These are phyloP conservation scores for Boletellus emodensis DNA, from an alignment of 768 basidiomycete species.

Conservation along the genomic window DNA sequence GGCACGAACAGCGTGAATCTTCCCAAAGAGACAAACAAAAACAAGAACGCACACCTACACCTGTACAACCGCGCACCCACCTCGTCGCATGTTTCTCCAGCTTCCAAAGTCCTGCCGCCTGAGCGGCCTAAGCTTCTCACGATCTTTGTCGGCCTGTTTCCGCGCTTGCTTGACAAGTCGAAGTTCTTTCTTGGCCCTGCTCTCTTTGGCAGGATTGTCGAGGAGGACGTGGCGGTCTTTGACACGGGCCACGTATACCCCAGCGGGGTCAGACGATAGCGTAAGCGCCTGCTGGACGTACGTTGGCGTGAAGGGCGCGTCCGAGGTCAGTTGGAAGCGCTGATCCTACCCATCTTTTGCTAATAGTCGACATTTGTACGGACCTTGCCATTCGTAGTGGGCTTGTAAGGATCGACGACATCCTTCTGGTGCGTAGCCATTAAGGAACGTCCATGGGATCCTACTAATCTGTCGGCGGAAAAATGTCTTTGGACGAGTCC, in stretches of 20 bases:
- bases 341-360: conserved; percentile 21
- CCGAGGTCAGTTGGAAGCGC: conserved; percentile 35
- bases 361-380: neutral
- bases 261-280: conserved; percentile 50
- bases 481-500: too few relatives aligned
- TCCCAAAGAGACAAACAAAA: too few relatives aligned
- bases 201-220: conserved; percentile 63
- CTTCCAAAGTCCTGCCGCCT: conserved; percentile 61
- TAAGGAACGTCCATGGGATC: neutral
- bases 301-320: conserved; percentile 55
- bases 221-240: conserved; percentile 63
- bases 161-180: conserved; percentile 45
- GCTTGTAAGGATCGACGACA: conserved; percentile 25
- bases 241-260: conserved; percentile 62
- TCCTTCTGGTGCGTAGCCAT: conserved; percentile 14
- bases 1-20: conserved; percentile 75
- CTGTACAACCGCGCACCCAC: conserved; percentile 33
- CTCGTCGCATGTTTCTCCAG: conserved; percentile 56
- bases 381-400: conserved; percentile 18
- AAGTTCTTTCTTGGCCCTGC: conserved; percentile 49
- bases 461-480: too few relatives aligned
- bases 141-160: conserved; percentile 42
- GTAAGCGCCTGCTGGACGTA: conserved; percentile 59
- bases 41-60: neutral
- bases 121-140: conserved; percentile 44